Base-by-base conservation (phyloP, 2,329 filamentous ascomycete genomes). In the Scorias spongiosa region DNA sequence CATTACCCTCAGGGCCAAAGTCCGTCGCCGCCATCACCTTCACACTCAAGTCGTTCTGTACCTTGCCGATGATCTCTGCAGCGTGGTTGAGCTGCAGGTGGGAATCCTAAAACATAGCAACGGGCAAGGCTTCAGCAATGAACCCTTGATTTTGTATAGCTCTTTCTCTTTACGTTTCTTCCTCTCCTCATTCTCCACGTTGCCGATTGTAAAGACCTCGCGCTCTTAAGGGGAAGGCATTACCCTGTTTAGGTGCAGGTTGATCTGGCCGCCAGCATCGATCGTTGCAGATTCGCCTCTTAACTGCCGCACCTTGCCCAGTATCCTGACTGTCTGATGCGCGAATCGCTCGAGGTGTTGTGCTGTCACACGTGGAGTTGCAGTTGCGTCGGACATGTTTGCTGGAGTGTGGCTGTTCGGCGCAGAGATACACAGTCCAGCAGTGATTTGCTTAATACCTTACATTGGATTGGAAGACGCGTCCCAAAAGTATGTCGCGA, bases 241-340 rank as follows among this genome's bases (percentile, higher is more conserved):
- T 67, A 87, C 83, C 42, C 80, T 72, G 59, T 84, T 87, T 51
- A 96, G 62, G 14, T 81, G 67, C 2, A 86, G 70, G 1, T 79
- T 84, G 20, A 95, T 75, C 17, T 78, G 74, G 0, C 89, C 89
- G 2, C 70, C 81, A 5, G 85, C 81, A 45, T 94, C 86, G 28
- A 96, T 74, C 5, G 78, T 77, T 0, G 87, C 89, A 42, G 76
- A 74, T 42, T 91, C 84, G 52, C 88, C 88, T 42, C 80, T 80
- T 18, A 96, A 71, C 56, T 91, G 80, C 3, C 76, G 75, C 40
- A 96, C 87, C 56, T 82, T 87, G 56, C 91, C 91, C 5, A 93
- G 72, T 44, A 96, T 71, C 54, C 87, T 87, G 49, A 96, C 84
- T 49, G 83, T 84, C 51, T 76, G 67, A 58, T 74, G 65, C 41